Base-by-base conservation (phyloP, 2,329 filamentous ascomycete species). In the Paraconiothyrium brasiliense region DNA sequence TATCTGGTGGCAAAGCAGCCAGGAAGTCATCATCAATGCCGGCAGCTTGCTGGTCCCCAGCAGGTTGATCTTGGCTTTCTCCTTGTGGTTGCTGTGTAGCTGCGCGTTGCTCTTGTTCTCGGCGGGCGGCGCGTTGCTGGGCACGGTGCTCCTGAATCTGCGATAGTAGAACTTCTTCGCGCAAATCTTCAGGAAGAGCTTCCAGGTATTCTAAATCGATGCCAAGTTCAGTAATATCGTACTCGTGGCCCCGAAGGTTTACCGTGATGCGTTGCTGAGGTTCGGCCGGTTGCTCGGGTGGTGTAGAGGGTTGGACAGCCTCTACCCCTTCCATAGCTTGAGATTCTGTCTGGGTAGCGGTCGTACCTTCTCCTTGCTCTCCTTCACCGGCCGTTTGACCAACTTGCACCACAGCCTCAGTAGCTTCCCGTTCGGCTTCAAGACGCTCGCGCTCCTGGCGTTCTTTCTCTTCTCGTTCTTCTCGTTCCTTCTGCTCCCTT, bases 151-250 rank as follows among this genome's bases (percentile, higher is more conserved):
- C 73, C 57, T 92, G 93, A 65, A 97, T 87, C 61, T 97, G 93
- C 64, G 94, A 90, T 77, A 96, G 93, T 67, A 99, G 92, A 52
- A 99, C 95, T 76, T 99, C 95, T 78, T 98, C 94, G 49, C 95
- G 87, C 74, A 98, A 89, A 63, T 99, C 96, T 70, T 99, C 95
- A 0, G 95, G 95, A n/a, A 99, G 83, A n/a, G 94, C 96, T 61
- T 95, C 92, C 7, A 99, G 87, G 78, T 97, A 99, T 59, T 97
- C 94, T 16, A 91, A 87, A 75, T 99, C 95, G 70, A 99, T 98
- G 52, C 94, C 94, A 64, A 99, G 85, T 63, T 92, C 92, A 0
- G 95, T 99, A 52, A 99, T 95, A 76, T 99, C 95, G 57, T 97
- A 87, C 71, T 95, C 89, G 65, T 92, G 91, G 30, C 94, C 94